phyloP scores from a whole-genome alignment of 257 asterid species.

The Penstemon newberryi region DNA sequence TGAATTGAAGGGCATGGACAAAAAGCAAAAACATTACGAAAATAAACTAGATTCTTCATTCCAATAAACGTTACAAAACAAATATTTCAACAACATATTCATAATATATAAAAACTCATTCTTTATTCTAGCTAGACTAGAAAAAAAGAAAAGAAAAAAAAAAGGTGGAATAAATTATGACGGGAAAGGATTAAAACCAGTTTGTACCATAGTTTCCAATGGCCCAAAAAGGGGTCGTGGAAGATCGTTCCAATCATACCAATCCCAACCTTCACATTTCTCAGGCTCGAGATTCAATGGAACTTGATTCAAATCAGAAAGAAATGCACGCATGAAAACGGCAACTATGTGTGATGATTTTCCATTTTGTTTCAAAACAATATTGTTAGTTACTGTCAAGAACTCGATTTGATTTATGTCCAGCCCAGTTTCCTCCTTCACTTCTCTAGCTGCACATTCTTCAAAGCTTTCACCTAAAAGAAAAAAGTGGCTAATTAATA shows the following conservation, averaged over 20 bases:
- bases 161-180: too few species aligned
- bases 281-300: constrained; percentile 56
- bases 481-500: background rate
- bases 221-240: constrained; percentile 52
- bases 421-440: constrained; percentile 62
- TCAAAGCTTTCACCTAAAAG: constrained; percentile 57
- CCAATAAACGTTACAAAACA: too few species aligned
- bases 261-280: constrained; percentile 65
- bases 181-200: constrained; percentile 44
- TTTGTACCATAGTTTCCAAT: constrained; percentile 28
- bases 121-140: too few species aligned
- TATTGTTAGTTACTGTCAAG: constrained; percentile 46
- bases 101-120: too few species aligned
- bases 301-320: constrained; percentile 35
- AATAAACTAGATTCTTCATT: too few species aligned
- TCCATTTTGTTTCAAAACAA: constrained; percentile 17
- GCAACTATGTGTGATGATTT: constrained; percentile 46
- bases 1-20: too few species aligned
- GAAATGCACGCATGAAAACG: constrained; percentile 43
- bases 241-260: constrained; percentile 57
- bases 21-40: too few species aligned
- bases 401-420: constrained; percentile 37
- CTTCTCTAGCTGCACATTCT: constrained; percentile 62
- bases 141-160: too few species aligned
- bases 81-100: too few species aligned